Evolutionary conservation across 2,329 filamentous ascomycete genomes (phyloP), one percentile per base, ranked within the genome.

Genomic region (Alternaria triticina): DNA sequence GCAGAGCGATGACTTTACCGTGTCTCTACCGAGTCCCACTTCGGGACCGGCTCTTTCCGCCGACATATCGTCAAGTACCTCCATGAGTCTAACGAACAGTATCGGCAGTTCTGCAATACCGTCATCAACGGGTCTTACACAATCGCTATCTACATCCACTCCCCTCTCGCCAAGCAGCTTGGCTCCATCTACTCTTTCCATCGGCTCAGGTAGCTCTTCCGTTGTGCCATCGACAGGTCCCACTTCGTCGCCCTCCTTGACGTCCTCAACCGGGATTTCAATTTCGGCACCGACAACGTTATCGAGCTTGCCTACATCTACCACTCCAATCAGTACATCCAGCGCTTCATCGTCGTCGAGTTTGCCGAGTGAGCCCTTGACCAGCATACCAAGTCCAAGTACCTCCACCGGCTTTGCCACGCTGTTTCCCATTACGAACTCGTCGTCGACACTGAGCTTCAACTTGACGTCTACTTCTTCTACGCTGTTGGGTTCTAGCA

Each of bases 391-490:
- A 6, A 17, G 6, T 4, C n/a, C 43, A 13, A 28, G 4, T 43
- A 40, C 13, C 7, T 56, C 43, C 13, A 20, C 13, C 10, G 25
- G 30, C 5, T 56, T 55, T 11, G 43, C n/a, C 5, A 62, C 50
- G 17, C 8, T 51, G 2, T 10, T 51, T 6, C 44, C 52, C 3
- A 25, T 27, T 13, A 28, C 55, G 22, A 61, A 61, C 13, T 40
- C 15, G 6, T 59, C 30, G 0, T 56, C 55, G 5, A 60, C 54
- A 1, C 20, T 44, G 5, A 54, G 27, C n/a, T 15, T 5, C 12
- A 54, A 51, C 4, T 10, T 25, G 23, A 56, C 40, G 7, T 51
- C 23, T n/a, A 55, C 33, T 33, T 51, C 43, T 40, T 50, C 55
- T 13, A n/a, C 49, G 9, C 22, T 49, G 12, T 33, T 43, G 12